These are phyloP conservation scores for Solanum hybrid DNA, from an alignment of 305 asterid species.

Conservation along the genomic window DNA sequence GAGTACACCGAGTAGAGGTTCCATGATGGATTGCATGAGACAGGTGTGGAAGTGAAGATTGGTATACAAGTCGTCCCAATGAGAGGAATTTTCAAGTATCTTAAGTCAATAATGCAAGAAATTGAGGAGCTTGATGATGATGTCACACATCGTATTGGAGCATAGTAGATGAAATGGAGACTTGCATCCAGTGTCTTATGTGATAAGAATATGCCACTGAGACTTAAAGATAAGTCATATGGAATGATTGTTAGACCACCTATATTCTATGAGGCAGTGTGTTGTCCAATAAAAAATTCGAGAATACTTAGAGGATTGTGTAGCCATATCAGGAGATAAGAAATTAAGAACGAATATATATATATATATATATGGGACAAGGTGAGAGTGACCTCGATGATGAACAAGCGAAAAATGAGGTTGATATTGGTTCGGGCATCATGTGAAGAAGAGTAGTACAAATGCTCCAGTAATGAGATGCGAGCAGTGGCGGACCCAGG, in stretches of 20 bases:
- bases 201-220: not conserved
- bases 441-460: not conserved
- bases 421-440: not conserved
- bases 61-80: not conserved
- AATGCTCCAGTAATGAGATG: not conserved
- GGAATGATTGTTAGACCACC: not conserved
- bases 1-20: not conserved
- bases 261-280: not conserved
- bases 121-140: not conserved
- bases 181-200: not conserved
- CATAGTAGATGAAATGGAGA: not conserved
- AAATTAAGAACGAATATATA: not conserved
- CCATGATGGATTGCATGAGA: not conserved
- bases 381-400: not conserved
- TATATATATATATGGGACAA: not conserved
- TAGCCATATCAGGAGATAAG: not conserved
- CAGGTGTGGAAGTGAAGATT: not conserved
- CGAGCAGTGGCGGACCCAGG: no score
- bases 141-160: not conserved
- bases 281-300: not conserved
- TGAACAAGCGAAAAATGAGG: not conserved
- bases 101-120: not conserved
- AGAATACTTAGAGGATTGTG: not conserved
- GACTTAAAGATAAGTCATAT: not conserved
- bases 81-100: not conserved